These are phyloP conservation scores for Lachancea cidri DNA, from an alignment of 805 yeast species.

Conservation along the genomic window DNA sequence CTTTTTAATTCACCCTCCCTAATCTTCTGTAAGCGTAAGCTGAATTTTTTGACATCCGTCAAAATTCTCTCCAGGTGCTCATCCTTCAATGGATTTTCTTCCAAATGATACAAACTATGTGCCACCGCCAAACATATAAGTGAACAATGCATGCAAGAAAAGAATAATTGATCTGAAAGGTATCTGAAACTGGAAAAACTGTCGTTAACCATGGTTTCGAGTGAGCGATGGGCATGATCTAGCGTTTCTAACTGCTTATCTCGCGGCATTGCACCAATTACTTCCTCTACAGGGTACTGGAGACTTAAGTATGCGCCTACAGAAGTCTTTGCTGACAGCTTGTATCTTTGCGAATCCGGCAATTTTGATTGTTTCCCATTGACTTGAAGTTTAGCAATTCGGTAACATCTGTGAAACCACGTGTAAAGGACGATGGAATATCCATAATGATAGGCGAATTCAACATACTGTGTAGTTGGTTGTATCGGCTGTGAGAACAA, in stretches of 20 bases:
- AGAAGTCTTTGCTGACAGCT: conserved; percentile 4
- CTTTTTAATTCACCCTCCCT: conserved; percentile 23
- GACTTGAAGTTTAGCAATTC: conserved; percentile 1
- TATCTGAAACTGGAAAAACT: conserved; percentile 17
- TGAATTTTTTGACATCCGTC: conserved; percentile 16
- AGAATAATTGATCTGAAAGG: conserved; percentile 21
- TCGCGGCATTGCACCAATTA: conserved; percentile 13
- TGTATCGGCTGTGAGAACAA: conserved; percentile 63
- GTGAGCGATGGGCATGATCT: conserved; percentile 15
- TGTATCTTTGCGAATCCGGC: background rate
- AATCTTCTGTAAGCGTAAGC: conserved; percentile 19
- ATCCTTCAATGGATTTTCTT: conserved; percentile 1
- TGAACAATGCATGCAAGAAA: conserved; percentile 16
- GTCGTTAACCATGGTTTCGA: conserved; percentile 13
- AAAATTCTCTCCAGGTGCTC: conserved; percentile 8
- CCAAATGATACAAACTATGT: conserved; percentile 7
- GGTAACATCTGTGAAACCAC: conserved; percentile 16
- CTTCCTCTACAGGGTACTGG: conserved; percentile 14
- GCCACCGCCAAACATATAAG: conserved; percentile 11
- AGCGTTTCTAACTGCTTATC: conserved; percentile 12
- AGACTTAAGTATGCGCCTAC: conserved; percentile 11
- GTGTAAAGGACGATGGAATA: conserved; percentile 44
- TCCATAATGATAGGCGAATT: conserved; percentile 61
- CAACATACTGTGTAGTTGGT: conserved; percentile 70
- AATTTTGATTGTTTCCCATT: background rate